Conservation (phyloP, 441 rosid genomes). For the Cnidoscolus chayamansa region DNA sequence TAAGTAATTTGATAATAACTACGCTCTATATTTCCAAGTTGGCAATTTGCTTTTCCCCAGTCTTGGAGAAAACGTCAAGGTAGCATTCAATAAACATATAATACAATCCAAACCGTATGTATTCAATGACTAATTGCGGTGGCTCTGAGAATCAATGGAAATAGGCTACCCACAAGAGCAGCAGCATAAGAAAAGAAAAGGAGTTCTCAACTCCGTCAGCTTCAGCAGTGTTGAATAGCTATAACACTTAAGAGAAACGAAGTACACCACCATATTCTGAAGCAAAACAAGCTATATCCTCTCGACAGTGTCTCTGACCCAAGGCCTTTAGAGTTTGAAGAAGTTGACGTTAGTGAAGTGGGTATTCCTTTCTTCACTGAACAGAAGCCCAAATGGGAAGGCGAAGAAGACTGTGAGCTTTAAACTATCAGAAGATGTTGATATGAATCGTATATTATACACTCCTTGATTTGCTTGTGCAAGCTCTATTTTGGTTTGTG, state of each 20-base stretch:
- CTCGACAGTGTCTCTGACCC: slow-evolving; percentile 13
- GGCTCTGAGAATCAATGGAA: slow-evolving; percentile 24
- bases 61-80: too few species aligned
- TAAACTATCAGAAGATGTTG: slow-evolving; percentile 37
- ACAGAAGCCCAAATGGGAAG: slow-evolving; percentile 22
- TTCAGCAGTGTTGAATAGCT: slow-evolving; percentile 20
- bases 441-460: slow-evolving; percentile 29
- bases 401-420: slow-evolving; percentile 43
- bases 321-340: slow-evolving; percentile 13
- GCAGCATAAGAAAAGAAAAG: neutral
- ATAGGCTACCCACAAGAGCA: neutral
- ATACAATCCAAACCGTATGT: too few species aligned
- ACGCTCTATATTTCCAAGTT: too few species aligned
- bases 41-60: too few species aligned
- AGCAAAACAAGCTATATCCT: slow-evolving; percentile 26
- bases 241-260: slow-evolving; percentile 22
- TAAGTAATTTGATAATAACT: too few species aligned
- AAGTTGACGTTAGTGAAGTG: neutral
- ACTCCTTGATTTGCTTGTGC: too few species aligned
- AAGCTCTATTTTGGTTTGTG: neutral
- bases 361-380: neutral
- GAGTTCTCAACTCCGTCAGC: slow-evolving; percentile 25
- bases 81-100: too few species aligned
- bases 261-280: slow-evolving; percentile 11
- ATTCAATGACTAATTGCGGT: neutral